Conservation (phyloP, 164 flowering plant species). For the Saururus chinensis region DNA sequence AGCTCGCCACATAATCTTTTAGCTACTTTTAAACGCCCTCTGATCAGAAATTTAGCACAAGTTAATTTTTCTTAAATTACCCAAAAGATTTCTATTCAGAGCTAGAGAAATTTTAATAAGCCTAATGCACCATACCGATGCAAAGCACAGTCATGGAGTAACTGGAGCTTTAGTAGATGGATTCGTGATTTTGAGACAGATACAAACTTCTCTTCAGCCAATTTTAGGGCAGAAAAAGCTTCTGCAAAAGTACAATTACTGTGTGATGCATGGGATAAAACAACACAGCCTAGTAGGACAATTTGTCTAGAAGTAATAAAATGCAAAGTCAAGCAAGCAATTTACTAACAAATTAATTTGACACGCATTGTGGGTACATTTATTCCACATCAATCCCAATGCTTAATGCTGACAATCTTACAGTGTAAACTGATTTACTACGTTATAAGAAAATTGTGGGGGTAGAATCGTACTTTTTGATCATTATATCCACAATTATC, state of each 20-base stretch:
- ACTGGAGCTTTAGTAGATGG: constrained; percentile 61
- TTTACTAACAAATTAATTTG: too few species aligned
- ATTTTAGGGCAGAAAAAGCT: constrained; percentile 69
- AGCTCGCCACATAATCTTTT: constrained; percentile 81
- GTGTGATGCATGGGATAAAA: background rate
- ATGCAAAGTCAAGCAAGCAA: background rate
- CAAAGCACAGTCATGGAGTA: constrained; percentile 81
- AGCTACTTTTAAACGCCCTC: constrained; percentile 79
- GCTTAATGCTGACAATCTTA: background rate
- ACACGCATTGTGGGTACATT: too few species aligned
- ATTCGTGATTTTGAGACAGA: constrained; percentile 65
- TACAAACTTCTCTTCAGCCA: constrained; percentile 67
- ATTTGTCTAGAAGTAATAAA: background rate
- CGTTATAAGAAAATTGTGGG: too few species aligned
- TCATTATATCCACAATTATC: too few species aligned
- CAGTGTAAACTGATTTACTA: background rate
- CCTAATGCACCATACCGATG: constrained; percentile 38
- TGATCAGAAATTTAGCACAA: constrained; percentile 13
- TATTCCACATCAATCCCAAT: background rate
- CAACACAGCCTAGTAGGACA: background rate
- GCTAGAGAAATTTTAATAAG: background rate
- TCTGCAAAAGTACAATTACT: constrained; percentile 25
- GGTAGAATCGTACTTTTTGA: too few species aligned
- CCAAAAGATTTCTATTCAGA: too few species aligned
- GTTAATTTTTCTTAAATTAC: too few species aligned